These are phyloP conservation scores for Termitomyces sp. DNA, from an alignment of 768 basidiomycete species.

Conservation along the genomic window DNA sequence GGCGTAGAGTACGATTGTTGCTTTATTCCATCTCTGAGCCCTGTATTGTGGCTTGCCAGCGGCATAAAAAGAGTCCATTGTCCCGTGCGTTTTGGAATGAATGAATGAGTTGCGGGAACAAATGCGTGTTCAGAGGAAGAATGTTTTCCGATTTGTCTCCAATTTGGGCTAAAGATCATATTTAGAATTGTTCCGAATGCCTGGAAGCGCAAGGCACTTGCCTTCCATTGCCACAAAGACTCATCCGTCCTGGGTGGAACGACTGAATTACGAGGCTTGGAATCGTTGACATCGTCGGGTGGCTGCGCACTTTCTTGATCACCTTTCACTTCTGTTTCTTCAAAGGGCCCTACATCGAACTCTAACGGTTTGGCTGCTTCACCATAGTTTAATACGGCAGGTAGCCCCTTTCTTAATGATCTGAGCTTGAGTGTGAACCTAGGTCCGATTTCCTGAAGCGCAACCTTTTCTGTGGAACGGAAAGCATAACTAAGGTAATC, in stretches of 20 bases:
- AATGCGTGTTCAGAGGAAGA: conserved; percentile 60
- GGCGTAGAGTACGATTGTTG: too few relatives aligned
- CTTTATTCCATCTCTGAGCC: too few relatives aligned
- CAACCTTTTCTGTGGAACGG: conserved; percentile 84
- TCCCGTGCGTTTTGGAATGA: too few relatives aligned
- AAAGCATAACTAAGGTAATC: conserved; percentile 75
- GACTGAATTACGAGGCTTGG: conserved; percentile 23
- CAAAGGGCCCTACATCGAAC: conserved; percentile 39
- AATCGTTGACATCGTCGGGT: conserved; percentile 9
- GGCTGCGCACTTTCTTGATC: conserved; percentile 20
- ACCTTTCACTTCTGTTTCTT: conserved; percentile 22
- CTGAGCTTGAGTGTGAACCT: conserved; percentile 92
- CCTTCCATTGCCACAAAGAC: conserved; percentile 90
- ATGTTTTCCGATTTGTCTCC: conserved; percentile 85
- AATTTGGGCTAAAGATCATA: conserved; percentile 67
- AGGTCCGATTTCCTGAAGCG: conserved; percentile 96
- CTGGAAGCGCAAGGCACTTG: conserved; percentile 25
- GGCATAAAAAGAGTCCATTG: background rate
- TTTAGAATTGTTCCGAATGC: conserved; percentile 1
- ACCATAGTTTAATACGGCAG: conserved; percentile 68
- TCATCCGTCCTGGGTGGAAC: conserved; percentile 68
- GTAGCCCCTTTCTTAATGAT: conserved; percentile 84
- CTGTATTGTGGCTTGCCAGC: too few relatives aligned
- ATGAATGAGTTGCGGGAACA: too few relatives aligned
- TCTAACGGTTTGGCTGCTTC: conserved; percentile 52